Base-by-base conservation (phyloP, 1,284 basidiomycete species). In the Baeospora myosura region DNA sequence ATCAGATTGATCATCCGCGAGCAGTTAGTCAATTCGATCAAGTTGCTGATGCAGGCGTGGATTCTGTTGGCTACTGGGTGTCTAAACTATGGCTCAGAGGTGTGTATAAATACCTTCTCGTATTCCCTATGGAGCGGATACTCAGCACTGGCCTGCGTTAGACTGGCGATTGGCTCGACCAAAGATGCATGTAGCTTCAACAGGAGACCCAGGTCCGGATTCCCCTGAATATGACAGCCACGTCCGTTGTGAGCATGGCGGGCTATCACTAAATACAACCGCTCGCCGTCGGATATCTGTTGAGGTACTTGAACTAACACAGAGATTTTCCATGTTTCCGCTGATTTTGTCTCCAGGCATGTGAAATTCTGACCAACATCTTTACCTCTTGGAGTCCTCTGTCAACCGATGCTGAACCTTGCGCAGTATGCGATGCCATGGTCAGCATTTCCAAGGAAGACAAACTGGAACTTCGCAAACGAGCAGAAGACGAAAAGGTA, bases 31-130 rank as follows among this genome's bases (percentile, higher is more conserved):
- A 66, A 37, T 79, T 87, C 44, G 76, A 82, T 35, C 62, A 69
- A 3, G 55, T 77, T 4, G 65, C 66, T 38, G 62, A 68, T 25
- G 58, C 66, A 3, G 63, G 63, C 16, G 64, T 65, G 14, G 68
- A 69, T 38, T 61, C 62, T 22, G 49, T 54, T n/a, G 74, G 74
- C 8, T 80, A 69, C 54, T 87, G 81, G 80, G 76, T 89, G 52
- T 88, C 88, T 1, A 86, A 81, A 53, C 56, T 62, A 8, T 90
- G 88, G 88, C 55, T 86, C 3, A 82, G 72, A 72, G 86, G 87
- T 83, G 49, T 21, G 51, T 46, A 21, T 38, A 17, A n/a, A n/a
- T n/a, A n/a, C n/a, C n/a, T n/a, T n/a, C n/a, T n/a, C n/a, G n/a
- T n/a, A n/a, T n/a, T n/a, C n/a, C n/a, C n/a, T n/a, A n/a, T n/a